Evolutionary conservation across 345 rosid genomes (phyloP), one percentile per base, ranked within the genome.

Genomic region (Pistacia vera): DNA sequence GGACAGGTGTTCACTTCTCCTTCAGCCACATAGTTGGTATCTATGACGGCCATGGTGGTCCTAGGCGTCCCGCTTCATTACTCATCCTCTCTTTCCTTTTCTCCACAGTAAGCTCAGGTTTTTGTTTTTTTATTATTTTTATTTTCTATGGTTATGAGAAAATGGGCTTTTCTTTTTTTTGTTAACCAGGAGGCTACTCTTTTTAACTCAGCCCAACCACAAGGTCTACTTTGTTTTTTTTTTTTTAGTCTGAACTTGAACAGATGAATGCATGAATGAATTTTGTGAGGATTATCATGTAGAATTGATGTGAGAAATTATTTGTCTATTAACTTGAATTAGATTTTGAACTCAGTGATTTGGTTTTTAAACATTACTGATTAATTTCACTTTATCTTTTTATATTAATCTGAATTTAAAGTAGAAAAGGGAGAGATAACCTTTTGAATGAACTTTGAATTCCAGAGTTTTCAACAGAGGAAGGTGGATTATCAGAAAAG

Each of bases 41-140:
- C 70, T 90, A 90, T 75, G 94, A 90, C 67, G 94, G 94, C 70
- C 94, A 90, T 52, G 94, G 94, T 25, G 94, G 94, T 3, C 89
- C 89, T 13, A 90, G 59, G 83, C 92, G 79, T 84, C 94, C 57
- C 90, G 88, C 30, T 90, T 90, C 82, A 77, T 90, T 72, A 63
- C 84, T 61, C 74, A 62, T 49, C 81, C 82, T 66, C 81, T 89
- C 38, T 89, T 89, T 70, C 68, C 88, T 63, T 82, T 79, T 81
- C 81, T 89, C 38, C 82, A 79, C 4, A 77, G 92, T 89, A 68
- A 84, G 84, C 71, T 11, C 41, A 5, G n/a, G 14, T 22, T 57
- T n/a, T 16, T 6, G 1, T 13, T 10, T 54, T 12, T 38, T 1
- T 55, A 22, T 22, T 22, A 22, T 22, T 22, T 22, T 22, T 22